Evolutionary conservation across 176 grass and related monocot species (phyloP).

Genomic region (Carex pumila): DNA sequence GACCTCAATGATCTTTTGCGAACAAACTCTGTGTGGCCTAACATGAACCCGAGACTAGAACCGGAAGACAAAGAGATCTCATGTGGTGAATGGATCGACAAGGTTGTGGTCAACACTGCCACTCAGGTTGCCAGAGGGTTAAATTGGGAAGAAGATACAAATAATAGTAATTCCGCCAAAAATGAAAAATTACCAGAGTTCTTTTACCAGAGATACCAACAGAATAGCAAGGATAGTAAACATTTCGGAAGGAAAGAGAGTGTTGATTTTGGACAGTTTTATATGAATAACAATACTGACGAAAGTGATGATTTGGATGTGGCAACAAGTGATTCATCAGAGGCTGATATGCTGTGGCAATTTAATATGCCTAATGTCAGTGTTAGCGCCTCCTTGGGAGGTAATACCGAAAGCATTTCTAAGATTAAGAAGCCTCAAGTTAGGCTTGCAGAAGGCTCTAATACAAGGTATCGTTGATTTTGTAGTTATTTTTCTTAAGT

Average conservation of each 20-base stretch:
- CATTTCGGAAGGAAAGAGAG: conserved; percentile 41
- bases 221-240: conserved; percentile 33
- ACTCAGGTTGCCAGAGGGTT: conserved; percentile 32
- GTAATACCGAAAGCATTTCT: conserved; percentile 39
- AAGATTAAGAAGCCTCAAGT: conserved; percentile 85
- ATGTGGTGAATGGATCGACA: conserved; percentile 83
- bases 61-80: conserved; percentile 69
- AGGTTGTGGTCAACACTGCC: conserved; percentile 79
- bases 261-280: conserved; percentile 60
- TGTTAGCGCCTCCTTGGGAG: conserved; percentile 2
- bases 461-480: conserved; percentile 56
- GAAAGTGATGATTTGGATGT: conserved; percentile 94
- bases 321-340: conserved; percentile 97
- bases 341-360: conserved; percentile 92
- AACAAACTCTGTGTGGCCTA: conserved; percentile 65
- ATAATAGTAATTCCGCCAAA: neutral
- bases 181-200: conserved; percentile 62
- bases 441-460: conserved; percentile 51
- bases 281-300: conserved; percentile 50
- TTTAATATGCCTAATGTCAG: conserved; percentile 71
- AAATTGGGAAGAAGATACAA: conserved; percentile 66
- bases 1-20: conserved; percentile 76
- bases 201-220: conserved; percentile 76
- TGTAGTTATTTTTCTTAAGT: neutral
- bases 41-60: conserved; percentile 54